Evolutionary conservation across 345 rosid genomes (phyloP), one percentile per base, ranked within the genome.

Genomic region (Euphorbia tirucalli): DNA sequence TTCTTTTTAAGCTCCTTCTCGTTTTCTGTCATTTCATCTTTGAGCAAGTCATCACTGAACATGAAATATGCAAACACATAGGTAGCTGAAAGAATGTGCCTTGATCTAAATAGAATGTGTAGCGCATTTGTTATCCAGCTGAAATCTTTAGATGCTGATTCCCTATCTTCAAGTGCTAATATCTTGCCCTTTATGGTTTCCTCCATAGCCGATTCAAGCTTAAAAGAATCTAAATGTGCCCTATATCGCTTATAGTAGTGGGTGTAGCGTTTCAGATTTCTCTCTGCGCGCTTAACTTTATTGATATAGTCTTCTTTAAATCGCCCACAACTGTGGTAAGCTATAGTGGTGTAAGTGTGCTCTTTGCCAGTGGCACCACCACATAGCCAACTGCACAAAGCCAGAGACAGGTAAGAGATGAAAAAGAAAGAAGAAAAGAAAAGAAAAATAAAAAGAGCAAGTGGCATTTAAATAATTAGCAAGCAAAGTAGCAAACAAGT

Each of bases 21-120:
- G 52, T 52, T 25, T 31, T 65, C 24, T 52, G 54, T 76, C 83
- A 81, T 79, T 63, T 85, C 87, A 59, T 76, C 83, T 31, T 67
- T 71, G 67, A 84, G 83, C 37, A 83, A 71, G 25, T 85, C 87
- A 41, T 75, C 83, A 16, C 88, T 87, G 69, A 85, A 87, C 85
- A 85, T 81, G 76, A 76, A 85, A 62, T 74, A 87, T 1, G 92
- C 92, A 68, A 87, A 87, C 13, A 85, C 84, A 74, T 87, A 87
- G 0, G 92, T 84, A 64, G 72, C 81, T 0, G 87, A 78, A 74
- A 87, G 92, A 66, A 84, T 65, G 66, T 71, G 70, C 78, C 92
- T 83, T 7, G 84, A 85, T 74, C 84, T 82, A 65, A 81, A 82
- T 11, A 87, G 80, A 62, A 83, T 71, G 76, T 74, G 7, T 39